Percentiles rank a stretch among this genome's conserved stretches.
Evolutionary conservation across 495 filamentous ascomycete species (phyloP).

Genomic region (Evernia prunastri): DNA sequence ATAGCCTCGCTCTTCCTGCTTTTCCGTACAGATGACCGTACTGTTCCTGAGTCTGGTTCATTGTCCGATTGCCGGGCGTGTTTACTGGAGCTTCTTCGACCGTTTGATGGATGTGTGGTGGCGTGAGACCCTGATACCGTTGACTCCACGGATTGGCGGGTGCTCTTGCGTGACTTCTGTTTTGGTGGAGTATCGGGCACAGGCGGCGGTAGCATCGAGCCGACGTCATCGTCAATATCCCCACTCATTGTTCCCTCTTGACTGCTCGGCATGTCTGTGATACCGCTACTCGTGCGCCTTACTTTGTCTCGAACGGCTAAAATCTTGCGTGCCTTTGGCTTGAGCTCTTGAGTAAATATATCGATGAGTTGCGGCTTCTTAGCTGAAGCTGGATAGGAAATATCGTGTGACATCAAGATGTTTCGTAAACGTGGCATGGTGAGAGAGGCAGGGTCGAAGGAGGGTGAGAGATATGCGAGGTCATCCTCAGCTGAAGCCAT

Average conservation of each 20-base stretch:
- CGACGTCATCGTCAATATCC: slow-evolving; percentile 39
- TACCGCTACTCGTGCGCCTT: slow-evolving; percentile 75
- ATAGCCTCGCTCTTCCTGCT: slow-evolving; percentile 51
- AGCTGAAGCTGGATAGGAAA: slow-evolving; percentile 73
- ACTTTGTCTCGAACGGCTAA: slow-evolving; percentile 66
- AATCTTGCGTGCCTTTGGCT: slow-evolving; percentile 69
- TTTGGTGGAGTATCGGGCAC: slow-evolving; percentile 38
- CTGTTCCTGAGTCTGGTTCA: slow-evolving; percentile 35
- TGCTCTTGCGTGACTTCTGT: slow-evolving; percentile 38
- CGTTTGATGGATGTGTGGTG: slow-evolving; percentile 29
- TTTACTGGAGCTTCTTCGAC: slow-evolving; percentile 42
- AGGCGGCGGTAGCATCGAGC: slow-evolving; percentile 43
- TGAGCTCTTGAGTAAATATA: slow-evolving; percentile 71
- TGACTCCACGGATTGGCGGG: slow-evolving; percentile 35
- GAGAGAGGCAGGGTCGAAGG: slow-evolving; percentile 74
- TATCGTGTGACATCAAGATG: slow-evolving; percentile 79
- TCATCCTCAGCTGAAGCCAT: slow-evolving; percentile 31
- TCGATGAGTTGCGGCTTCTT: slow-evolving; percentile 86
- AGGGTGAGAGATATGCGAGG: slow-evolving; percentile 72
- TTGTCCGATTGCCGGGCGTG: slow-evolving; percentile 49
- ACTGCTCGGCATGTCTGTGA: slow-evolving; percentile 65
- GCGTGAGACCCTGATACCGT: slow-evolving; percentile 38
- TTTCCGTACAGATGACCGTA: slow-evolving; percentile 43
- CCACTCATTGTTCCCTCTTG: slow-evolving; percentile 44
- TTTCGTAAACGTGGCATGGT: slow-evolving; percentile 82